Evolutionary conservation across 73 alveolate genomes (phyloP).

Genomic region (Durusdinium trenchii): DNA sequence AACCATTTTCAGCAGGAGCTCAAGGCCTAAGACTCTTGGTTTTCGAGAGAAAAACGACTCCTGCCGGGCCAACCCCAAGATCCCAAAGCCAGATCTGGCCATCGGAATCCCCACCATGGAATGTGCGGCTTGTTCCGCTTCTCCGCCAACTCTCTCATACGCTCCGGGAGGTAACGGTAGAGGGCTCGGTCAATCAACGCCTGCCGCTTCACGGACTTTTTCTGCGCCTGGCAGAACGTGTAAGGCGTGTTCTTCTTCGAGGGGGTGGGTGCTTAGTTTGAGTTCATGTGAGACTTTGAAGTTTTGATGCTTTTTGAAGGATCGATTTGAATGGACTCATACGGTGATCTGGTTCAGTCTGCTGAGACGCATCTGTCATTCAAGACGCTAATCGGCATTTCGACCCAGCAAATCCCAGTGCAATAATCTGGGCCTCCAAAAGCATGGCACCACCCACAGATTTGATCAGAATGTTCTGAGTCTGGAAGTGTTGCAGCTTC

Average conservation of each 20-base stretch:
- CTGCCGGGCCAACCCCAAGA: not conserved
- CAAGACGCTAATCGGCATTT: too few species aligned
- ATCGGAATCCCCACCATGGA: constrained; percentile 28
- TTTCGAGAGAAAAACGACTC: not conserved
- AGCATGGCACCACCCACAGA: constrained; percentile 91
- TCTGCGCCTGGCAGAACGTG: constrained; percentile 22
- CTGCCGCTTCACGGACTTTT: constrained; percentile 80
- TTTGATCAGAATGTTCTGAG: constrained; percentile 75
- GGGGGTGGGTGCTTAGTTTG: too few species aligned
- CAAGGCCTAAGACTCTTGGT: too few species aligned
- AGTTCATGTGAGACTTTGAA: too few species aligned
- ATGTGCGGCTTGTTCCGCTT: constrained; percentile 93
- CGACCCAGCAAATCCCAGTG: too few species aligned
- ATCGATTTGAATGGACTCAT: not conserved
- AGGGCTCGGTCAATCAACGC: constrained; percentile 90
- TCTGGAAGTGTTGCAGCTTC: constrained; percentile 81
- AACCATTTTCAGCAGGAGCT: too few species aligned
- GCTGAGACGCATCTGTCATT: not conserved
- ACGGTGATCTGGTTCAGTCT: not conserved
- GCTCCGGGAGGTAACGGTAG: constrained; percentile 62
- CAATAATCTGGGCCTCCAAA: constrained; percentile 13
- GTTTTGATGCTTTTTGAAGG: not conserved
- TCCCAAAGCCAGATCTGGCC: not conserved
- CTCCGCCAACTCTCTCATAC: constrained; percentile 73
- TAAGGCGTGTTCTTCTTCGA: not conserved